Percentiles rank a stretch among this genome's conserved stretches.
These are phyloP conservation scores for Boletus reticulatus DNA, from an alignment of 768 basidiomycete species.

Conservation along the genomic window DNA sequence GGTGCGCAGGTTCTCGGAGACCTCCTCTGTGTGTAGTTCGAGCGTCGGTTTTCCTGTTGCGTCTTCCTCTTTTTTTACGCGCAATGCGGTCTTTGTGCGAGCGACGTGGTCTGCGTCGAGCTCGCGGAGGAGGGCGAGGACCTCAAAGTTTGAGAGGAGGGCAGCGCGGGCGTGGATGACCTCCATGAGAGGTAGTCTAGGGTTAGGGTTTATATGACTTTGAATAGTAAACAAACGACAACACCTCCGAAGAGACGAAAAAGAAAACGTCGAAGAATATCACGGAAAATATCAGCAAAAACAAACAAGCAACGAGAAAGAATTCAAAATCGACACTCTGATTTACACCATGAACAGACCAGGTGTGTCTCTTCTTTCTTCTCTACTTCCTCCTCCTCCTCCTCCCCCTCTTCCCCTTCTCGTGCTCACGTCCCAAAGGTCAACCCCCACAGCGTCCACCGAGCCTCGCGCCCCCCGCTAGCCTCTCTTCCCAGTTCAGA, in stretches of 20 bases:
- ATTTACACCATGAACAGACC: constrained; percentile 53
- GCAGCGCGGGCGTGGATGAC: constrained; percentile 58
- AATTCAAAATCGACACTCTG: constrained; percentile 1
- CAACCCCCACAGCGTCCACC: constrained; percentile 83
- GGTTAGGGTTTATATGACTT: constrained; percentile 24
- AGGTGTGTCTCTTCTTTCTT: constrained; percentile 36
- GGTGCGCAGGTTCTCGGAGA: constrained; percentile 80
- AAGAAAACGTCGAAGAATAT: constrained; percentile 3
- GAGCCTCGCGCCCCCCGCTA: constrained; percentile 64
- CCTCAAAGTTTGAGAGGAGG: constrained; percentile 89
- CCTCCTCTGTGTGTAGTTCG: constrained; percentile 46
- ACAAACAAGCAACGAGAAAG: constrained; percentile 12
- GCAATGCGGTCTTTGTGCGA: constrained; percentile 64
- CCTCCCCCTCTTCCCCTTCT: constrained; percentile 1
- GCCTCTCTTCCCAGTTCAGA: constrained; percentile 63
- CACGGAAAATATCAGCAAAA: neutral
- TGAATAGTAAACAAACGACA: constrained; percentile 26
- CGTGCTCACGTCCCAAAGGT: constrained; percentile 42
- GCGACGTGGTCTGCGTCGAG: constrained; percentile 73
- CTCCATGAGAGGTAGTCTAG: constrained; percentile 11
- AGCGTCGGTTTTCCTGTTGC: constrained; percentile 33
- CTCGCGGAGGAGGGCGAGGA: constrained; percentile 71
- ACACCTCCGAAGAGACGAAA: constrained; percentile 16
- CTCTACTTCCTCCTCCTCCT: too few relatives aligned
- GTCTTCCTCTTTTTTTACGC: constrained; percentile 79